phyloP scores from a whole-genome alignment of 1,284 basidiomycete species.

The Apiotrichum siamense region DNA sequence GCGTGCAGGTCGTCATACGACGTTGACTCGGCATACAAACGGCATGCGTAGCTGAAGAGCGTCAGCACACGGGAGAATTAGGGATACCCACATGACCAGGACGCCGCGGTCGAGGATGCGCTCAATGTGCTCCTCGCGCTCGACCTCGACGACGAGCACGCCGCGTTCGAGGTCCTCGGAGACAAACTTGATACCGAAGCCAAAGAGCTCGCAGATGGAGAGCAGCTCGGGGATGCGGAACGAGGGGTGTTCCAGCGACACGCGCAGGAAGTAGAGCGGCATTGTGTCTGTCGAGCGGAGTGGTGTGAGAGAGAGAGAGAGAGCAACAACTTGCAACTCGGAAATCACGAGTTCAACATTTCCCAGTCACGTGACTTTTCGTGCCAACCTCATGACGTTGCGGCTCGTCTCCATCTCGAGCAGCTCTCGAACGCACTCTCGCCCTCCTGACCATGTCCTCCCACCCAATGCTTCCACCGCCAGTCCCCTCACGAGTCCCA shows the following conservation, averaged over 20 bases:
- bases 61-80: neutral
- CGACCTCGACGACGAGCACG: constrained; percentile 66
- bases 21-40: constrained; percentile 64
- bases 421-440: too few species aligned
- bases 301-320: neutral
- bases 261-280: constrained; percentile 60
- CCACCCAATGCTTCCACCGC: too few species aligned
- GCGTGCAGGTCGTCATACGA: constrained; percentile 64
- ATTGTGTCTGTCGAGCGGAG: constrained; percentile 18
- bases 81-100: constrained; percentile 62
- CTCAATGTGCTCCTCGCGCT: constrained; percentile 65
- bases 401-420: too few species aligned
- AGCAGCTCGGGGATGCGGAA: constrained; percentile 74
- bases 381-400: too few species aligned
- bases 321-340: neutral
- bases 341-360: neutral
- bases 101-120: constrained; percentile 73
- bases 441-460: too few species aligned
- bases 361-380: neutral
- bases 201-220: constrained; percentile 35
- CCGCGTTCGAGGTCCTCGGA: constrained; percentile 43
- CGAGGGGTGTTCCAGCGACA: constrained; percentile 70
- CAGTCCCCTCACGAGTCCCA: too few species aligned
- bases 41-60: constrained; percentile 66
- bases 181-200: constrained; percentile 37